Evolutionary conservation across 441 rosid species (phyloP).

Genomic region (Croton laevigatus): DNA sequence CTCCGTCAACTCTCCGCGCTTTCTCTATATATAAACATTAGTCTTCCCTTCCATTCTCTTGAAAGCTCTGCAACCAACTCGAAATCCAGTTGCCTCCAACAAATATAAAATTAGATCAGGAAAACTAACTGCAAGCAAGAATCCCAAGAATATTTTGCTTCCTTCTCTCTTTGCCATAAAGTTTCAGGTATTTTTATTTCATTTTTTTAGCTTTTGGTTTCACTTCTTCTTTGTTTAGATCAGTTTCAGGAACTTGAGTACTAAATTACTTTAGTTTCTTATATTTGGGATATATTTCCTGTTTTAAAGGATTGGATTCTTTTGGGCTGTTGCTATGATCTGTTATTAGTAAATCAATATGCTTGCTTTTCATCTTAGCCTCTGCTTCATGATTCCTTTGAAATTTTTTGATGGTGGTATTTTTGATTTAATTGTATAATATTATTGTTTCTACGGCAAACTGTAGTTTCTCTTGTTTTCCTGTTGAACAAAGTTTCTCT

Average conservation of each 20-base stretch:
- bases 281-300: background rate
- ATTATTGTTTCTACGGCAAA: too few species aligned
- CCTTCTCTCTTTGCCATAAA: background rate
- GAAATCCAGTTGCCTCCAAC: background rate
- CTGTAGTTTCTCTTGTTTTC: too few species aligned
- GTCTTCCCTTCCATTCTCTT: too few species aligned
- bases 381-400: background rate
- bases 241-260: background rate
- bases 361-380: background rate
- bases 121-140: background rate
- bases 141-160: background rate
- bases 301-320: background rate
- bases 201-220: background rate
- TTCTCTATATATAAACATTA: background rate
- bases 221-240: background rate
- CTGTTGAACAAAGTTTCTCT: too few species aligned
- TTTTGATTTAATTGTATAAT: background rate
- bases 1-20: slow-evolving; percentile 10
- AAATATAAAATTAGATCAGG: background rate
- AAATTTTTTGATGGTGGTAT: background rate
- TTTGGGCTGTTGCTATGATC: background rate
- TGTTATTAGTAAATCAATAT: background rate
- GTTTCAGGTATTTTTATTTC: background rate
- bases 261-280: background rate
- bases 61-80: background rate